Evolutionary conservation across 2,329 filamentous ascomycete species (phyloP), one percentile per base, ranked within the genome.

Genomic region (Beauveria sp.): DNA sequence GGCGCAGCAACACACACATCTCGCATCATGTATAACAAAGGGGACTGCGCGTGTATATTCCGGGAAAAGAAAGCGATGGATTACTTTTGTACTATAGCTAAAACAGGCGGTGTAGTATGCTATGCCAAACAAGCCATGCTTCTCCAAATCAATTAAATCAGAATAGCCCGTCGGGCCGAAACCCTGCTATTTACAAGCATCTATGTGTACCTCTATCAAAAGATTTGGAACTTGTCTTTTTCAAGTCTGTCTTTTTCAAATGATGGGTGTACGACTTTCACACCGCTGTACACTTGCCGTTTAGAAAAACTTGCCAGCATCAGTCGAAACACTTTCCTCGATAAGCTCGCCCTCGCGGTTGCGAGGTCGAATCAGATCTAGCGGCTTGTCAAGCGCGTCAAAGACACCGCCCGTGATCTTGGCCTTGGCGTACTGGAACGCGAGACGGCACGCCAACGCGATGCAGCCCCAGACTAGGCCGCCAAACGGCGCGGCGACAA

Each of bases 401-500:
- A 92, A 93, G 6, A 81, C 79, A 47, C 75, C 75, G 2, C 87
- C 86, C n/a, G 75, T 79, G 20, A 74, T 66, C 73, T 80, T 87
- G 12, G 88, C 83, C 64, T 76, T 67, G 28, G 79, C 62, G 67
- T 79, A 91, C 66, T 86, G 83, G 56, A 82, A 81, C 0, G 74
- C 71, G 46, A 92, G 71, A 30, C 90, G 81, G 47, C 86, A 67
- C 16, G 68, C 79, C 41, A 89, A 80, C 5, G 87, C 88, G 2
- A 78, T 81, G 47, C 86, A 80, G 0, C 84, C 88, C 82, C 87
- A 92, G 40, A 92, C 73, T 20, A 93, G 68, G 24, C 88, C 88
- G 1, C 90, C 90, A 2, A 92, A 74, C 0, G 90, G 90, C 0
- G 90, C 90, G 10, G 88, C 89, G 5, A 93, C 86, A 68, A 93